Evolutionary conservation across 495 filamentous ascomycete species (phyloP).

Genomic region (Astrothelium subdiscretum): DNA sequence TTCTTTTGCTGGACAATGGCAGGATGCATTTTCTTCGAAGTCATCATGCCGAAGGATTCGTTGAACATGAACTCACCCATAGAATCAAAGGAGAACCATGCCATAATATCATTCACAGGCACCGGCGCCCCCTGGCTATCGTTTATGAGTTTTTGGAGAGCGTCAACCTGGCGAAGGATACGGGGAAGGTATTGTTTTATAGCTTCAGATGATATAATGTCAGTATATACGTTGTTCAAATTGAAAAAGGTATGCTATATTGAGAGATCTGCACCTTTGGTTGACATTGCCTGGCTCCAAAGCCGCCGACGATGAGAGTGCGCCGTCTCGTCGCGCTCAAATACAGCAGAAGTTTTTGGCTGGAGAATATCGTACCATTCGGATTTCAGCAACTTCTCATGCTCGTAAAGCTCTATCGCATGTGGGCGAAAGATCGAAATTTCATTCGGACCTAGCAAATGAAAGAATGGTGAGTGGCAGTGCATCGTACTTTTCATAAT

Average conservation of each 20-base stretch:
- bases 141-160: conserved; percentile 20
- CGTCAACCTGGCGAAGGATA: conserved; percentile 16
- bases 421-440: no score
- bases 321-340: no score
- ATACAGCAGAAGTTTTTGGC: no score
- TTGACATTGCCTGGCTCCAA: conserved; percentile 10
- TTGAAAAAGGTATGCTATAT: conserved; percentile 23
- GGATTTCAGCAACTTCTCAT: no score
- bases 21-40: conserved; percentile 13
- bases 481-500: no score
- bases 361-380: no score
- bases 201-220: no score
- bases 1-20: conserved; percentile 13
- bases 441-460: no score
- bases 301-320: no score
- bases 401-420: no score
- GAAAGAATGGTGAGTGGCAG: no score
- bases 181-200: conserved; percentile 28
- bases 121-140: conserved; percentile 14
- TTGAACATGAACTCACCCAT: conserved; percentile 29
- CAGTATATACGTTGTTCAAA: conserved; percentile 5
- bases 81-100: conserved; percentile 31
- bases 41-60: conserved; percentile 25
- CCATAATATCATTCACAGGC: conserved; percentile 17
- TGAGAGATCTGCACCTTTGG: conserved; percentile 16